Conservation (phyloP, 169 alveolate genomes). For the Babesia gibsoni region DNA sequence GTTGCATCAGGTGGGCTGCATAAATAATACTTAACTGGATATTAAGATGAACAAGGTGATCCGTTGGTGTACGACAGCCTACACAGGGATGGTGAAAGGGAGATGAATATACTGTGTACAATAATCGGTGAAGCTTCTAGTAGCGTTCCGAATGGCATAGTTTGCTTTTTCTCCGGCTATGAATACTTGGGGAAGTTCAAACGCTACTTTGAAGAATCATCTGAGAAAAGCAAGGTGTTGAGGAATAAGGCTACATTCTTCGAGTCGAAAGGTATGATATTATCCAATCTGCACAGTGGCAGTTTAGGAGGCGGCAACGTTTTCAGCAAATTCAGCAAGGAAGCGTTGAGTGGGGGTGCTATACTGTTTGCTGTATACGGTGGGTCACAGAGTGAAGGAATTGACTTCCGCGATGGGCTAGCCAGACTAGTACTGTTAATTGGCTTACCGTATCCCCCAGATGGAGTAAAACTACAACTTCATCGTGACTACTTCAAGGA, state of each 20-base stretch:
- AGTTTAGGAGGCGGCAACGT: not conserved
- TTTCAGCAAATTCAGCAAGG: constrained; percentile 28
- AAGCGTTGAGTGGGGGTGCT: constrained; percentile 74
- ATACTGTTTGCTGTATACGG: constrained; percentile 83
- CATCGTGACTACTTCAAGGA: constrained; percentile 14
- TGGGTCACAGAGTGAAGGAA: constrained; percentile 92
- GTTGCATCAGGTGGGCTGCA: constrained; percentile 32
- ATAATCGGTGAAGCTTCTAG: constrained; percentile 6
- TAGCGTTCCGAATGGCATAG: constrained; percentile 57
- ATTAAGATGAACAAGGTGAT: constrained; percentile 28
- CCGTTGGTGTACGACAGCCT: constrained; percentile 44
- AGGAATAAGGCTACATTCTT: constrained; percentile 28
- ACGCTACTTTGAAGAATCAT: constrained; percentile 16
- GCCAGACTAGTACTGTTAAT: constrained; percentile 91
- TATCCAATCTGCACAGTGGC: not conserved
- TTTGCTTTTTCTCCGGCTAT: constrained; percentile 55
- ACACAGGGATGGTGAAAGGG: constrained; percentile 9
- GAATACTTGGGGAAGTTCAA: constrained; percentile 13
- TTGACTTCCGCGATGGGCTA: constrained; percentile 91
- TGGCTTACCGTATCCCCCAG: constrained; percentile 91
- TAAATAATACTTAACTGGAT: not conserved
- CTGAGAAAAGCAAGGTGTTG: constrained; percentile 5
- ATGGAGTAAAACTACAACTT: constrained; percentile 33
- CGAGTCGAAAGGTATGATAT: constrained; percentile 31
- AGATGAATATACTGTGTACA: constrained; percentile 30